Conservation (phyloP, 2,329 filamentous ascomycete species). For the Lecanicillium sp. region DNA sequence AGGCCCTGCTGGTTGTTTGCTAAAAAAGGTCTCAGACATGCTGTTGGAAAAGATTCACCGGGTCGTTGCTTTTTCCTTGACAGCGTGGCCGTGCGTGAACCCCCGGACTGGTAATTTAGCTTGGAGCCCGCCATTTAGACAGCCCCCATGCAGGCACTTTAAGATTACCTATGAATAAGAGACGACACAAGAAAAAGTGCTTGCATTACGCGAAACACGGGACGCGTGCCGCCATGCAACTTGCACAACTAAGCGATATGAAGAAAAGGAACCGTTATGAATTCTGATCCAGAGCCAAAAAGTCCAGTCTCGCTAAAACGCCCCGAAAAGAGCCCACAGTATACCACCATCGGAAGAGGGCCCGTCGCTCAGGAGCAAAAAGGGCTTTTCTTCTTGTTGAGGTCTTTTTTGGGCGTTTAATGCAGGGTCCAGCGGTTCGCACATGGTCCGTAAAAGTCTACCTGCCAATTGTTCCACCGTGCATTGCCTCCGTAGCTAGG, state of each 20-base stretch:
- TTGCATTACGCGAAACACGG: neutral
- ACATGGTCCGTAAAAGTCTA: no score
- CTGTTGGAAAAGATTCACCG: neutral
- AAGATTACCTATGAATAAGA: constrained; percentile 2
- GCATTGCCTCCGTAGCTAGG: no score
- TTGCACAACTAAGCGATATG: neutral
- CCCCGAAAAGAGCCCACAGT: neutral
- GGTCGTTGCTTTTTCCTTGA: neutral
- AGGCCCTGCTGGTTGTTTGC: no score
- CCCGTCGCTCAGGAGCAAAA: neutral
- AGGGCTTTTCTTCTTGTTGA: neutral
- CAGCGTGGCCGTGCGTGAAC: neutral
- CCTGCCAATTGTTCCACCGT: constrained; percentile 1
- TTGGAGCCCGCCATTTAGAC: no score
- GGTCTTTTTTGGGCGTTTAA: neutral
- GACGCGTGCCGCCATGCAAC: neutral
- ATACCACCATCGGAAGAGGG: constrained; percentile 1
- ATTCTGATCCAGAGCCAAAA: no score
- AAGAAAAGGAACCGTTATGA: neutral
- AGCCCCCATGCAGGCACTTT: constrained; percentile 9
- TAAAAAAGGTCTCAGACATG: constrained; percentile 9
- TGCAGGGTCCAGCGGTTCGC: constrained; percentile 3
- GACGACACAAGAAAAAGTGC: no score
- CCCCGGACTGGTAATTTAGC: no score
- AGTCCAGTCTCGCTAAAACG: no score